Evolutionary conservation across 805 yeast genomes (phyloP).

Genomic region (Ascoidea asiatica): DNA sequence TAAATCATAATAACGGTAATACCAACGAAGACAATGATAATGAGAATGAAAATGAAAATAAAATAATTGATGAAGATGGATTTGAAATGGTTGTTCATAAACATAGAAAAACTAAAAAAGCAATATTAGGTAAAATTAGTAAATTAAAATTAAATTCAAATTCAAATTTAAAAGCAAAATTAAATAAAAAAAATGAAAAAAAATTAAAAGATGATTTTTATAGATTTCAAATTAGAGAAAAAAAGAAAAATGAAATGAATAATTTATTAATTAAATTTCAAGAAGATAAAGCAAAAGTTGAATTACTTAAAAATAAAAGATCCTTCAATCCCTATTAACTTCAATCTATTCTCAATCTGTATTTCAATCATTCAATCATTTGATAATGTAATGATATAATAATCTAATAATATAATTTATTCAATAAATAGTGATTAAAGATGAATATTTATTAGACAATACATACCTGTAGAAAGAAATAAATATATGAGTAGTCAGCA

Average conservation of each 20-base stretch:
- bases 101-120: conserved; percentile 69
- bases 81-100: conserved; percentile 83
- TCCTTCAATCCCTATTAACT: conserved; percentile 71
- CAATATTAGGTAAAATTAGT: conserved; percentile 44
- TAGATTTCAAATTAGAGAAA: conserved; percentile 89
- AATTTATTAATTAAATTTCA: conserved; percentile 73
- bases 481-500: too few species aligned
- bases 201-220: conserved; percentile 85
- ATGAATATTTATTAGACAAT: too few species aligned
- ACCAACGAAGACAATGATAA: too few species aligned
- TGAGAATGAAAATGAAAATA: conserved; percentile 41
- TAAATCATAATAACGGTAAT: too few species aligned
- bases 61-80: conserved; percentile 82
- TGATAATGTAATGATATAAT: too few species aligned
- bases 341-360: too few species aligned
- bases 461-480: too few species aligned
- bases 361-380: too few species aligned
- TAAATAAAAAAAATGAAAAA: conserved; percentile 40
- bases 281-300: conserved; percentile 79
- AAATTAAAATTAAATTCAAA: conserved; percentile 17
- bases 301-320: conserved; percentile 64
- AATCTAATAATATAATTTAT: too few species aligned
- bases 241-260: conserved; percentile 86
- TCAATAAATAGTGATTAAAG: too few species aligned
- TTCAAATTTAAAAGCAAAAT: conserved; percentile 42